phyloP scores from a whole-genome alignment of 2,329 filamentous ascomycete genomes.

The Hypoxylon sp. region DNA sequence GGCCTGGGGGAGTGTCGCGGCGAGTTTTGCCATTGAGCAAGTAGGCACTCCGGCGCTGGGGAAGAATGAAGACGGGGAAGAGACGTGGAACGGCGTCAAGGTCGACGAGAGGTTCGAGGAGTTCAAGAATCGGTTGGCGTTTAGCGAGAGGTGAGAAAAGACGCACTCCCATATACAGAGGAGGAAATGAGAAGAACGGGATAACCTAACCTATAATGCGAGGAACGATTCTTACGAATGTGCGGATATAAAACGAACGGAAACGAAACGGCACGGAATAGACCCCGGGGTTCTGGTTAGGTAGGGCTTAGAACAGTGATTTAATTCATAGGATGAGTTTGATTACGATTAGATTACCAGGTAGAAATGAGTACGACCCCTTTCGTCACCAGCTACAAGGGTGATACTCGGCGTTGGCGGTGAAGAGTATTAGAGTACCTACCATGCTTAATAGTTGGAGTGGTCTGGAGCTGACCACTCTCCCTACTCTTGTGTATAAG shows the following conservation, averaged over 20 bases:
- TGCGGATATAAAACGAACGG: conserved; percentile 11
- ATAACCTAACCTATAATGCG: background rate
- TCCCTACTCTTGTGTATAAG: background rate
- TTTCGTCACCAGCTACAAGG: background rate
- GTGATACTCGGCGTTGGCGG: background rate
- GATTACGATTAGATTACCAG: conserved; percentile 1
- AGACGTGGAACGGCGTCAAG: conserved; percentile 72
- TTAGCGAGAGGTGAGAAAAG: conserved; percentile 32
- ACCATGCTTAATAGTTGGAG: background rate
- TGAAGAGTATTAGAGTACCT: background rate
- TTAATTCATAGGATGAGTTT: conserved; percentile 9
- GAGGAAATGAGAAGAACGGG: background rate
- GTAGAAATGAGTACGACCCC: conserved; percentile 16
- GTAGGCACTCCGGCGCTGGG: conserved; percentile 79
- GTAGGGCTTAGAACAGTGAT: conserved; percentile 26
- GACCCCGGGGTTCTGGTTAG: conserved; percentile 20
- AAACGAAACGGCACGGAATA: conserved; percentile 22
- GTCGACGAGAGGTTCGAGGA: conserved; percentile 66
- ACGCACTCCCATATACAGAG: background rate
- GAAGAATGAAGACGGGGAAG: conserved; percentile 57
- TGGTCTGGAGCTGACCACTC: background rate
- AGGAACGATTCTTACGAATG: background rate
- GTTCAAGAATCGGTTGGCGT: conserved; percentile 60
- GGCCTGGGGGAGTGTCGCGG: conserved; percentile 82
- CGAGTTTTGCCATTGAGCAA: conserved; percentile 95